Evolutionary conservation across 2,329 filamentous ascomycete species (phyloP).

Genomic region (Botrytis hyacinthi): DNA sequence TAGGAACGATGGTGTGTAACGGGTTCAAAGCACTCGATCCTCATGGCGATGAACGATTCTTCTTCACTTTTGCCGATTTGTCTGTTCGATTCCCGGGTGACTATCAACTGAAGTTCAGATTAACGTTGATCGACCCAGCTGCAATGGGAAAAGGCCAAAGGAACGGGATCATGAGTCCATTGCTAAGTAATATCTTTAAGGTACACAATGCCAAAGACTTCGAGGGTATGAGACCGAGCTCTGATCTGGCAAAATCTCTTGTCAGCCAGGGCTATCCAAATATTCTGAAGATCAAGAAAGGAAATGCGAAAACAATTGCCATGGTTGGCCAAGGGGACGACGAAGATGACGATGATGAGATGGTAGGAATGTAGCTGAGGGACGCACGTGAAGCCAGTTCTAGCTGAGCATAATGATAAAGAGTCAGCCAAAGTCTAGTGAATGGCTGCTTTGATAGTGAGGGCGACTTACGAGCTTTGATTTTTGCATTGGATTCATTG

Average conservation of each 20-base stretch:
- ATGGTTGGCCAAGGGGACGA: constrained; percentile 39
- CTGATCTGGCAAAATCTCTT: constrained; percentile 67
- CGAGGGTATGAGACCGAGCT: constrained; percentile 78
- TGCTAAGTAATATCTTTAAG: constrained; percentile 62
- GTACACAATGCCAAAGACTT: constrained; percentile 86
- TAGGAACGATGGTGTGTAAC: constrained; percentile 75
- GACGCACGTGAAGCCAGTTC: not conserved
- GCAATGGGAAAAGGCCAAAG: constrained; percentile 32
- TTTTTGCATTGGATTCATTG: constrained; percentile 1
- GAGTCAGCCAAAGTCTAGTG: not conserved
- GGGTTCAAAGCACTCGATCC: constrained; percentile 77
- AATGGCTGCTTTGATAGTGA: not conserved
- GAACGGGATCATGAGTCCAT: constrained; percentile 51
- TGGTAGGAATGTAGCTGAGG: constrained; percentile 22
- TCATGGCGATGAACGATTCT: constrained; percentile 69
- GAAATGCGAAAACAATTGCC: constrained; percentile 59
- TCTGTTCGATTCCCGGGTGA: constrained; percentile 74
- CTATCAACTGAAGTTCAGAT: constrained; percentile 72
- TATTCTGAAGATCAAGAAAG: constrained; percentile 83
- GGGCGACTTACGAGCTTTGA: not conserved
- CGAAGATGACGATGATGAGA: constrained; percentile 31
- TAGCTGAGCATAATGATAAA: not conserved
- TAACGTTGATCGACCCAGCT: constrained; percentile 64
- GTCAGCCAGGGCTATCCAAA: constrained; percentile 69
- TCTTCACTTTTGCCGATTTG: constrained; percentile 83